These are phyloP conservation scores for Elaeagnus macrophylla DNA, from an alignment of 306 rosid species.

Conservation along the genomic window DNA sequence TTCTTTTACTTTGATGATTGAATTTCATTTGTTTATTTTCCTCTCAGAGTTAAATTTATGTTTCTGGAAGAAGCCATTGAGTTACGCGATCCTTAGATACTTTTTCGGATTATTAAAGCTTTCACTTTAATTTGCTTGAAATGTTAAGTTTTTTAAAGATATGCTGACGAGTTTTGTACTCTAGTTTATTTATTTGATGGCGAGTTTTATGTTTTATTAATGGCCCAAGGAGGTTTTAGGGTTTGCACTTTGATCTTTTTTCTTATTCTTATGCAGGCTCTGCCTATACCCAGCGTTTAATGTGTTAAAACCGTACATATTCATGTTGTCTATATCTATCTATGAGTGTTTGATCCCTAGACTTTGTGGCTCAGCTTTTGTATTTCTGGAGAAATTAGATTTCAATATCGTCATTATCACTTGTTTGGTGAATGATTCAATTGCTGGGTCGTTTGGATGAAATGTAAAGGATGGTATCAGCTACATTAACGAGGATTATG, in stretches of 20 bases:
- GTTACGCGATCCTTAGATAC: constrained; percentile 14
- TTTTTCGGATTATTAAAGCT: background rate
- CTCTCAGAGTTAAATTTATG: constrained; percentile 1
- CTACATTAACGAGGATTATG: constrained; percentile 57
- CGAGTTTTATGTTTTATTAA: background rate
- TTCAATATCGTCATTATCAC: constrained; percentile 27
- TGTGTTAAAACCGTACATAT: constrained; percentile 34
- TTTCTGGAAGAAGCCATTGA: constrained; percentile 11
- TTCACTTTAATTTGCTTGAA: background rate
- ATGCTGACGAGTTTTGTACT: background rate
- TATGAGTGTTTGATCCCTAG: constrained; percentile 53
- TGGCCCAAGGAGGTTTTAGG: constrained; percentile 1
- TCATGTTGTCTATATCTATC: constrained; percentile 50
- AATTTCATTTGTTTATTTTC: background rate
- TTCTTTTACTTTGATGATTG: background rate
- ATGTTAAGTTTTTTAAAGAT: constrained; percentile 1
- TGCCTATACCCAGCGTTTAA: constrained; percentile 30
- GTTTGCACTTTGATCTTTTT: constrained; percentile 19
- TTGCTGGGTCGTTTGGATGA: constrained; percentile 57
- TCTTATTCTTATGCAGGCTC: constrained; percentile 43
- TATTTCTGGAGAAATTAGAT: constrained; percentile 34
- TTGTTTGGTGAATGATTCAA: constrained; percentile 31
- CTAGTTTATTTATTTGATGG: background rate
- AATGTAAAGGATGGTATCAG: constrained; percentile 81
- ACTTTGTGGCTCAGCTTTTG: constrained; percentile 35